Percentiles rank a stretch among this genome's conserved stretches.
These are phyloP conservation scores for Botryotinia narcissicola DNA, from an alignment of 2,329 filamentous ascomycete genomes.

Conservation along the genomic window DNA sequence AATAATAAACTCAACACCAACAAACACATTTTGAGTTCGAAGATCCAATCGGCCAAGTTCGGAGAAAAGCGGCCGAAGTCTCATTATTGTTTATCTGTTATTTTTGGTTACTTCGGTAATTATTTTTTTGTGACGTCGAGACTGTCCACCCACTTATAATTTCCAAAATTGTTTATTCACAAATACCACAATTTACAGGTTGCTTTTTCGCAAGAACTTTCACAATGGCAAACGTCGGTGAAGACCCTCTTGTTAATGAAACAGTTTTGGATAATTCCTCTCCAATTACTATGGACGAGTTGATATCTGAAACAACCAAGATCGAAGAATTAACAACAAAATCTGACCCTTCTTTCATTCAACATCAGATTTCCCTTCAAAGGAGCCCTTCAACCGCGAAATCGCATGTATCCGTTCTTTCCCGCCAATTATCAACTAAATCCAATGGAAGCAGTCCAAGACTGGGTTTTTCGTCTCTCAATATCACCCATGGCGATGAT, in stretches of 20 bases:
- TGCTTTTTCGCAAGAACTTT: neutral
- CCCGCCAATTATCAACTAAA: slow-evolving; percentile 29
- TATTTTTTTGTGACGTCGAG: neutral
- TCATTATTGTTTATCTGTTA: neutral
- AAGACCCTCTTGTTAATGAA: slow-evolving; percentile 10
- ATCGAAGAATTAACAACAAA: slow-evolving; percentile 9
- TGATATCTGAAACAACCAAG: slow-evolving; percentile 17
- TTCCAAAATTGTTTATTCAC: neutral
- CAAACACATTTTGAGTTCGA: neutral
- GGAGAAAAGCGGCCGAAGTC: neutral
- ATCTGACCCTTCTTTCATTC: slow-evolving; percentile 30
- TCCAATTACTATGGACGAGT: slow-evolving; percentile 25
- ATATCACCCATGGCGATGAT: slow-evolving; percentile 19
- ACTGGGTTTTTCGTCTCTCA: slow-evolving; percentile 20
- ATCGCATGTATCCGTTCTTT: slow-evolving; percentile 28
- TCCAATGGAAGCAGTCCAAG: slow-evolving; percentile 26
- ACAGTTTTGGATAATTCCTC: neutral
- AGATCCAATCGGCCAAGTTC: neutral
- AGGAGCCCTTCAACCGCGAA: slow-evolving; percentile 31
- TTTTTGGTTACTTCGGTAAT: slow-evolving; percentile 14
- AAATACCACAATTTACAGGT: slow-evolving; percentile 1
- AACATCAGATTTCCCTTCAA: slow-evolving; percentile 32
- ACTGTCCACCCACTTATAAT: neutral
- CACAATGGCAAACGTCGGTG: slow-evolving; percentile 23
- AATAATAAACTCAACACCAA: neutral